phyloP scores from a whole-genome alignment of 1,284 basidiomycete genomes.

The Rhodotorula sp. region DNA sequence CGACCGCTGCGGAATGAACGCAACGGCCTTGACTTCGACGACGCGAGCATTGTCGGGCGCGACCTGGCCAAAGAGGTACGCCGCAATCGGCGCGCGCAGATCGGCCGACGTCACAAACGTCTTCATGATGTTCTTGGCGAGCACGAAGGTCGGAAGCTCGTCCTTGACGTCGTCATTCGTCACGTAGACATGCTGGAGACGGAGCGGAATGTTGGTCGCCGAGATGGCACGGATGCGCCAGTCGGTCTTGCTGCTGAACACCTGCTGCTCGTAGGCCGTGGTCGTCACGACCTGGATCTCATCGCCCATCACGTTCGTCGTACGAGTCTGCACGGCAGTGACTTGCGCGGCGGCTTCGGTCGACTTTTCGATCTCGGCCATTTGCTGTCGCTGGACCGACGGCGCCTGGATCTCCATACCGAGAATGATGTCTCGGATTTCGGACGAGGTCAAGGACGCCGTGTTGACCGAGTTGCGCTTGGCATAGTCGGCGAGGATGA shows the following conservation, averaged over 20 bases:
- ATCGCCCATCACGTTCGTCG: conserved; percentile 96
- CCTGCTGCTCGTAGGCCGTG: conserved; percentile 95
- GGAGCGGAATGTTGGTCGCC: conserved; percentile 90
- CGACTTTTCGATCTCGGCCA: conserved; percentile 98
- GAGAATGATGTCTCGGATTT: conserved; percentile 93
- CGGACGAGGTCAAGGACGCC: conserved; percentile 90
- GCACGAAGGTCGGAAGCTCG: conserved; percentile 91
- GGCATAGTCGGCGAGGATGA: conserved; percentile 78
- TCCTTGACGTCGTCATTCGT: conserved; percentile 99
- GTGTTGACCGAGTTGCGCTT: conserved; percentile 99
- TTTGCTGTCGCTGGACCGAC: conserved; percentile 87
- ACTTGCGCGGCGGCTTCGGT: conserved; percentile 91
- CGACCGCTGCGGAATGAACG: conserved; percentile 93
- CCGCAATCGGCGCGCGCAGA: conserved; percentile 92
- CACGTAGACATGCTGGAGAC: conserved; percentile 97
- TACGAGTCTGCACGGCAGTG: conserved; percentile 94
- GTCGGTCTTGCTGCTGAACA: conserved; percentile 97
- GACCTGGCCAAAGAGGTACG: conserved; percentile 86
- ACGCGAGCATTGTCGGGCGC: conserved; percentile 97
- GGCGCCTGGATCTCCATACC: conserved; percentile 93
- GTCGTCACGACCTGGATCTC: conserved; percentile 94
- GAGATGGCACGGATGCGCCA: conserved; percentile 65
- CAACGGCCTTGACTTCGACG: conserved; percentile 96
- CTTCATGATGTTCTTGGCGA: conserved; percentile 95
- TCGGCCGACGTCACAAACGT: conserved; percentile 93